Evolutionary conservation across 2,329 filamentous ascomycete genomes (phyloP).

Genomic region (Aureobasidium sp.): DNA sequence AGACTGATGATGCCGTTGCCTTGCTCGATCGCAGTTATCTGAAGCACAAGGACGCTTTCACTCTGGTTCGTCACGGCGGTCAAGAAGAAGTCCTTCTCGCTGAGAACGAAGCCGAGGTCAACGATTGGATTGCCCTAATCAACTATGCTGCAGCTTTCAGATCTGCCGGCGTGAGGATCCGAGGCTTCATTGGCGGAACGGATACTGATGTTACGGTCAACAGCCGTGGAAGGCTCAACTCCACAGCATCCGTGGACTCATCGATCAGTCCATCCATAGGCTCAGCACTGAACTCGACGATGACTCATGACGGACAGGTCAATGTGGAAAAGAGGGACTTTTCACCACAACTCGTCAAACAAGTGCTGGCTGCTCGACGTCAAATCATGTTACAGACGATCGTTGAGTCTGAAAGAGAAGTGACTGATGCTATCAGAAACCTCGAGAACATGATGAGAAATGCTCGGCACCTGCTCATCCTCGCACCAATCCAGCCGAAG

Average conservation of each 20-base stretch:
- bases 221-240: slow-evolving; percentile 64
- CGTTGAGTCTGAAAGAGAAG: slow-evolving; percentile 70
- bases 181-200: slow-evolving; percentile 78
- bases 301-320: slow-evolving; percentile 67
- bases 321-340: slow-evolving; percentile 57
- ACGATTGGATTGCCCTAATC: slow-evolving; percentile 92
- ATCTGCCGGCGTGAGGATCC: slow-evolving; percentile 83
- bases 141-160: slow-evolving; percentile 95
- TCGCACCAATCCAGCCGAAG: slow-evolving; percentile 86
- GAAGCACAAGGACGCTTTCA: slow-evolving; percentile 91
- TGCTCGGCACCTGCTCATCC: slow-evolving; percentile 77
- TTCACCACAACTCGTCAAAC: slow-evolving; percentile 67
- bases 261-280: slow-evolving; percentile 1
- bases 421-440: slow-evolving; percentile 65
- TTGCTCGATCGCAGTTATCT: slow-evolving; percentile 80
- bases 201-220: slow-evolving; percentile 60
- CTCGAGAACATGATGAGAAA: slow-evolving; percentile 81
- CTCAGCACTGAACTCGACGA: slow-evolving; percentile 35
- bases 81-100: slow-evolving; percentile 87
- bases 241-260: slow-evolving; percentile 32
- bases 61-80: slow-evolving; percentile 79
- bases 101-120: slow-evolving; percentile 83
- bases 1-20: slow-evolving; percentile 86
- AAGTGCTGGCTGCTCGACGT: slow-evolving; percentile 74
- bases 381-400: slow-evolving; percentile 82